Base-by-base conservation (phyloP, 2,329 filamentous ascomycete genomes). In the Septoria petroselini region DNA sequence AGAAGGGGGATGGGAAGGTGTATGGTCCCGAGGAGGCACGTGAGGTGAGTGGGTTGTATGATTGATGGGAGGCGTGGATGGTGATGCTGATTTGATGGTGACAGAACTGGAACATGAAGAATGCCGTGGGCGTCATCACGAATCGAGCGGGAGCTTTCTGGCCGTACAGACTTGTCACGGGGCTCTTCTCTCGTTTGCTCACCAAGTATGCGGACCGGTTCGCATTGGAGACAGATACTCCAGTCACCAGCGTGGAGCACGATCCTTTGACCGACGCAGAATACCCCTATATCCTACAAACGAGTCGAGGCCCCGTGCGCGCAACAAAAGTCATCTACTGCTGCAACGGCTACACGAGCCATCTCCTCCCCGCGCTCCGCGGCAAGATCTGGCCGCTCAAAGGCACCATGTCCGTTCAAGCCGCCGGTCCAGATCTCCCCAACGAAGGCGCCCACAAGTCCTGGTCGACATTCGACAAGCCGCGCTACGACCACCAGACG, bases 91-190 rank as follows among this genome's bases (percentile, higher is more conserved):
- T 34, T 7, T 19, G 15, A 2, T 15, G 3, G 3, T 29, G 14
- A 8, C 40, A 55, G 48, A 49, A 49, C 14, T 57, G 43, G 45
- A 56, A 57, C 15, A 52, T 58, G 42, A 58, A 57, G 45, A 31
- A 45, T 33, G 30, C 48, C 1, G 46, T 52, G 3, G 56, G 56
- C 9, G 56, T 54, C 3, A 58, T 58, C 14, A 48, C 41, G 7
- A 56, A 50, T 25, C 46, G 46, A n/a, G 57, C 57, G 30, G 57
- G 57, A 9, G 55, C 57, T 1, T 52, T 58, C 15, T 59, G 57
- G 57, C 55, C 57, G 2, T 59, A 59, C 23, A 38, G 55, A 12
- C 50, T 59, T 3, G 31, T 59, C 21, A 56, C 57, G 14, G 55
- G 54, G 3, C 37, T 59, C 9, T 56, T 48, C 21, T 38, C 48